phyloP scores from a whole-genome alignment of 1,284 basidiomycete species.

The Moesziomyces antarcticus region DNA sequence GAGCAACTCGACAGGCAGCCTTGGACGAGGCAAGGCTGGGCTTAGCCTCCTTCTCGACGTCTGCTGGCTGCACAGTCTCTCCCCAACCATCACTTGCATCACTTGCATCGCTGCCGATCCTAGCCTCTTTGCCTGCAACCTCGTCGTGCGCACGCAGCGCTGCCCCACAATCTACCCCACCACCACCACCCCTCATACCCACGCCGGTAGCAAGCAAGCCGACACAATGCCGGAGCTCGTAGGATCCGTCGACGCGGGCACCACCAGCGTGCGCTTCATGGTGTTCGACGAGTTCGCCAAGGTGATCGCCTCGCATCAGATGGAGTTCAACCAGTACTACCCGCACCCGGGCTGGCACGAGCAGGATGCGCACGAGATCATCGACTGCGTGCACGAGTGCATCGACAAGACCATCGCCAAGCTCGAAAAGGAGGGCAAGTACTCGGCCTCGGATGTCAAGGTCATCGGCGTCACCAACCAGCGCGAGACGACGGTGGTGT shows the following conservation, averaged over 20 bases:
- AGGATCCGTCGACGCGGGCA: constrained; percentile 50
- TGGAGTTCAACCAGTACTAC: constrained; percentile 68
- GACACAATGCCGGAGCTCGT: constrained; percentile 48
- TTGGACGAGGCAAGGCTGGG: too few relatives aligned
- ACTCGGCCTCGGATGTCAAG: constrained; percentile 82
- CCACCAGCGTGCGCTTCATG: constrained; percentile 91
- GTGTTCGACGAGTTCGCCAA: constrained; percentile 89
- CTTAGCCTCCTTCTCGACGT: too few relatives aligned
- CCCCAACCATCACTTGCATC: too few relatives aligned
- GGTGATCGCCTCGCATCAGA: constrained; percentile 86
- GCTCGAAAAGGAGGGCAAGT: constrained; percentile 78
- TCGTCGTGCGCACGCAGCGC: too few relatives aligned
- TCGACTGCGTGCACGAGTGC: constrained; percentile 80
- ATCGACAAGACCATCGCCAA: constrained; percentile 79
- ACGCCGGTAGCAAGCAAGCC: background rate
- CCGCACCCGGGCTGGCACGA: constrained; percentile 82
- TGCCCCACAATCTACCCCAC: background rate
- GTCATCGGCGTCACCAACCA: constrained; percentile 98
- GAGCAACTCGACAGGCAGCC: too few relatives aligned
- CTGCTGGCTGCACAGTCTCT: too few relatives aligned
- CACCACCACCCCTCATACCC: background rate
- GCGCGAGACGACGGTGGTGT: constrained; percentile 93
- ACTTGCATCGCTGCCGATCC: too few relatives aligned
- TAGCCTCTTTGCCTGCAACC: too few relatives aligned
- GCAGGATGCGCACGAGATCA: constrained; percentile 88